Evolutionary conservation across 306 rosid genomes (phyloP), one percentile per base, ranked within the genome.

Genomic region (Prinsepia uniflora): DNA sequence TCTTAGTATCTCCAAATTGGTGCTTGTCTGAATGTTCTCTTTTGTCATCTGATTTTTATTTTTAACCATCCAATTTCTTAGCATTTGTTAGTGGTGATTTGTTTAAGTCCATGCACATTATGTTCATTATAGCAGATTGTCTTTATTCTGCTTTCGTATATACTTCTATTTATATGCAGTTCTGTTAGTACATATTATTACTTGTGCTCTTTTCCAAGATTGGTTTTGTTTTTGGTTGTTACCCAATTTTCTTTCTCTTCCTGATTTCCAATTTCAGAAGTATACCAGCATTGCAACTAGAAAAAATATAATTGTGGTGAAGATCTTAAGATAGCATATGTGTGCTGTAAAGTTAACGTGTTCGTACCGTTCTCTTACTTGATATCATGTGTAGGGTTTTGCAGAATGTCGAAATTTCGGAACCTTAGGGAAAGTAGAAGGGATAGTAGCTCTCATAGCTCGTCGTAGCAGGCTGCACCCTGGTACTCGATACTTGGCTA

Each of bases 391-490:
- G 87, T 86, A 95, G 99, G 99, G 99, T 79, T 91, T 95, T 81
- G 97, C 96, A 83, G 99, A 95, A 83, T 89, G 85, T 82, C 86
- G 99, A 78, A 83, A 78, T 80, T 91, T 95, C 82, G 99, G 97
- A 78, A 85, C 91, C 88, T 87, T 90, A 12, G 93, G 99, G 79
- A 97, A 91, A 76, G 81, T 71, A 63, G 97, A 95, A 85, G 97
- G 99, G 60, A 55, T 87, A 79, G 96, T 85, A 68, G 92, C 97
- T 70, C 86, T 89, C 65, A 87, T 68, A 72, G 99, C 99, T 82
- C 96, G 96, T 55, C 92, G 99, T 67, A 95, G 99, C 83, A 86
- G 95, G 89, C 79, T 95, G 82, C 99, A 95, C 82, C 99, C 99
- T 15, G 99, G 99, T 50, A 95, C 99, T 73, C 91, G 97, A 50